These are phyloP conservation scores for Aspergillus kassunensis DNA, from an alignment of 495 filamentous ascomycete species.

Conservation along the genomic window DNA sequence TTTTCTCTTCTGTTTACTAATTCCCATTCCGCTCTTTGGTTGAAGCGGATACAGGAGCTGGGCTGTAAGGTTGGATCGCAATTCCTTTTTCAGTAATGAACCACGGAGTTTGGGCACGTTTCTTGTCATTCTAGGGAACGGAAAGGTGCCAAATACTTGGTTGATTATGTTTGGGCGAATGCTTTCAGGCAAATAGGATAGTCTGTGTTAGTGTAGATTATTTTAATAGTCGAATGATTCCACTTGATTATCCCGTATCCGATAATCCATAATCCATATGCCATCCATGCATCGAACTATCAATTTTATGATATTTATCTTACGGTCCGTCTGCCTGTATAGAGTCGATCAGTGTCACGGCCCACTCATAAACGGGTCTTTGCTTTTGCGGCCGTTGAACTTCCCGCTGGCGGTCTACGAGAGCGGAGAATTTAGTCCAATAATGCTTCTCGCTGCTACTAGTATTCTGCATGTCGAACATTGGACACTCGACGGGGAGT, in stretches of 20 bases:
- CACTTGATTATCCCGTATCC: not conserved
- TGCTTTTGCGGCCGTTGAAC: not conserved
- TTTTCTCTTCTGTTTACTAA: slow-evolving; percentile 1
- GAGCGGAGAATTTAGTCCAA: not conserved
- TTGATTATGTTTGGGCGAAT: not conserved
- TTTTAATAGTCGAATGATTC: not conserved
- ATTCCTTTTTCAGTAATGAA: slow-evolving; percentile 14
- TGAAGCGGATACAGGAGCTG: slow-evolving; percentile 2
- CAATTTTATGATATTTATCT: no score
- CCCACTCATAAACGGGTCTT: not conserved
- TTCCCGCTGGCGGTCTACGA: not conserved
- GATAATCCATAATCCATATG: no score
- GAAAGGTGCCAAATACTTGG: slow-evolving; percentile 20
- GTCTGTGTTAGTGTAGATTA: slow-evolving; percentile 5
- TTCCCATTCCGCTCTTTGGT: not conserved
- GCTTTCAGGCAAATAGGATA: slow-evolving; percentile 15
- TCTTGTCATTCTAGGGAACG: slow-evolving; percentile 7
- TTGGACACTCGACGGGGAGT: no score
- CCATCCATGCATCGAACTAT: no score
- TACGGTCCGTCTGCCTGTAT: no score
- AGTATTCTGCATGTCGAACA: no score
- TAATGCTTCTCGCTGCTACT: no score
- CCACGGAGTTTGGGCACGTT: slow-evolving; percentile 13
- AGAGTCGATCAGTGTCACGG: not conserved
- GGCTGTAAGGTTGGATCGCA: slow-evolving; percentile 8